A percentile compares a stretch with the other conserved stretches of the same genome.
phyloP scores from a whole-genome alignment of 2,329 filamentous ascomycete genomes.

The Paraphaeosphaeria sporulosa region DNA sequence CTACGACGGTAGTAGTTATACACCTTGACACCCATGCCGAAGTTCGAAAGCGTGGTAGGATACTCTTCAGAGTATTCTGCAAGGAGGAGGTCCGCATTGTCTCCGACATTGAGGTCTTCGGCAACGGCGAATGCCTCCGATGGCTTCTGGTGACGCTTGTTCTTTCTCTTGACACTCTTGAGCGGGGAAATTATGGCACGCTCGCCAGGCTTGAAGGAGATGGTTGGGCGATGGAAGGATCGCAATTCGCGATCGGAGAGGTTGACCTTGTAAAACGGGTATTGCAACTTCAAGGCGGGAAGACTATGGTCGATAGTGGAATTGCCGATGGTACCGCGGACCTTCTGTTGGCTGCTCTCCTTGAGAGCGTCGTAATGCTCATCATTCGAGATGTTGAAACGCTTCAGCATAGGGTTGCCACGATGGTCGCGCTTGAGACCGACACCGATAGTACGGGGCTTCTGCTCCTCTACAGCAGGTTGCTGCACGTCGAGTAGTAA shows the following conservation, averaged over 20 bases:
- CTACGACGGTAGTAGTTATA: slow-evolving; percentile 97
- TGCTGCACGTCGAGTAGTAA: slow-evolving; percentile 83
- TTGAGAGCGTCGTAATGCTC: slow-evolving; percentile 95
- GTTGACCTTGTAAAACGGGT: slow-evolving; percentile 94
- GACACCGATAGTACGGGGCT: slow-evolving; percentile 55
- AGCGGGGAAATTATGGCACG: slow-evolving; percentile 77
- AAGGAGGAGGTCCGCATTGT: slow-evolving; percentile 86
- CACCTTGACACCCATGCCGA: slow-evolving; percentile 94
- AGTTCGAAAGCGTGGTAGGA: slow-evolving; percentile 90
- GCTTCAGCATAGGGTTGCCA: slow-evolving; percentile 75
- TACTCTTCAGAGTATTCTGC: slow-evolving; percentile 97
- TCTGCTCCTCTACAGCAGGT: slow-evolving; percentile 68
- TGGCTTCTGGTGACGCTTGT: slow-evolving; percentile 78
- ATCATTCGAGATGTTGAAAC: slow-evolving; percentile 97
- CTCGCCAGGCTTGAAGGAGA: slow-evolving; percentile 75
- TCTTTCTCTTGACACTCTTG: slow-evolving; percentile 75
- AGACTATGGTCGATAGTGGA: slow-evolving; percentile 94
- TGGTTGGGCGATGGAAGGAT: slow-evolving; percentile 83
- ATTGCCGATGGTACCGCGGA: slow-evolving; percentile 89
- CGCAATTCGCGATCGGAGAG: slow-evolving; percentile 74
- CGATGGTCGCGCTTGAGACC: slow-evolving; percentile 73
- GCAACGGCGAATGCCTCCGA: slow-evolving; percentile 81
- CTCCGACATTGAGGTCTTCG: slow-evolving; percentile 82
- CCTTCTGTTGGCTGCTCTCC: slow-evolving; percentile 95
- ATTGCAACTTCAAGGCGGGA: slow-evolving; percentile 88